Evolutionary conservation across 768 basidiomycete species (phyloP).

Genomic region (Serendipita vermifera): DNA sequence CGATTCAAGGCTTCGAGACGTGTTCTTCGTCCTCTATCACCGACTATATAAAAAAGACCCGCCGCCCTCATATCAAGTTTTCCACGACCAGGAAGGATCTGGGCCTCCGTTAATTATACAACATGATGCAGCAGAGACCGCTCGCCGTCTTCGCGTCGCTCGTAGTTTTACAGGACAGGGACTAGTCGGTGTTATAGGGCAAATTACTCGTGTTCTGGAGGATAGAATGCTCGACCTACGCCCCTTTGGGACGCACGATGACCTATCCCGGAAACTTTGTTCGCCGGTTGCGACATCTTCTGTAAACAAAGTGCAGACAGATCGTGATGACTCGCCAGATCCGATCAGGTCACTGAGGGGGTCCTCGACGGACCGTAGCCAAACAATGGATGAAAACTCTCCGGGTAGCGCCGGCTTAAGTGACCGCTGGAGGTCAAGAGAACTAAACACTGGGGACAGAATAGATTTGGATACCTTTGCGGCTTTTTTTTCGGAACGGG

Average conservation of each 20-base stretch:
- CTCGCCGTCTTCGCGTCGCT: slow-evolving; percentile 23
- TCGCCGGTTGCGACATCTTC: background rate
- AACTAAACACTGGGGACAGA: no score
- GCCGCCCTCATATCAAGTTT: slow-evolving; percentile 12
- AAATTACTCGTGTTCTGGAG: slow-evolving; percentile 34
- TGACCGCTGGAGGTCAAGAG: no score
- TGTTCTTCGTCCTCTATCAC: slow-evolving; percentile 30
- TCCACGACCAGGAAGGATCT: slow-evolving; percentile 23
- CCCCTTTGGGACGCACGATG: slow-evolving; percentile 29
- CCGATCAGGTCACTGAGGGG: no score
- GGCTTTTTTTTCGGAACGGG: no score
- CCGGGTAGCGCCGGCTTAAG: no score
- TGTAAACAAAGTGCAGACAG: background rate
- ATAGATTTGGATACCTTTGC: no score
- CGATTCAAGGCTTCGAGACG: slow-evolving; percentile 30
- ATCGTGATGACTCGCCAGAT: background rate
- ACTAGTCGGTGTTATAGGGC: slow-evolving; percentile 35
- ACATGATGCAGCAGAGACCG: slow-evolving; percentile 24
- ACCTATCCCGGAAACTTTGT: background rate
- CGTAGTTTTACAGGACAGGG: slow-evolving; percentile 36
- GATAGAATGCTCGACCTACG: slow-evolving; percentile 40
- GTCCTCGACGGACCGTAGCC: no score
- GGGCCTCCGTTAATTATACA: slow-evolving; percentile 20
- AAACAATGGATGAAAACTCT: no score
- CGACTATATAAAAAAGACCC: slow-evolving; percentile 26